Base-by-base conservation (phyloP, 768 basidiomycete species). In the Tylopilus subfusipes region DNA sequence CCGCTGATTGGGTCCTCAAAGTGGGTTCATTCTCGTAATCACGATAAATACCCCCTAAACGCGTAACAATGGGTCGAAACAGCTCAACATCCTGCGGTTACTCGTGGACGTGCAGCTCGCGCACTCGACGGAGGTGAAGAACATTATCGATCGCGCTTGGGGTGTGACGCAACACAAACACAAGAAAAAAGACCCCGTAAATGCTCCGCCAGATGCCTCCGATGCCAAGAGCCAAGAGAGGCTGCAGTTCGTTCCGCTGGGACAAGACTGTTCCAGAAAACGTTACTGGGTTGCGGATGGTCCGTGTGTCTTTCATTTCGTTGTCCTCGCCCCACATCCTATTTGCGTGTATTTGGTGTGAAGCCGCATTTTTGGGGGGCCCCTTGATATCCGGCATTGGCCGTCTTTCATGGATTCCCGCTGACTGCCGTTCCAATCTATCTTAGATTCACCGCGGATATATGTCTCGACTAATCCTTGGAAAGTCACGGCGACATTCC, bases 281-380 rank as follows among this genome's bases (percentile, higher is more conserved):
- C 87, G 92, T 48, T 94, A 84, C 72, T 94, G 92, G 92, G 72
- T 87, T 60, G 81, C 81, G 68, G 92, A 93, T 83, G 88, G 91
- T 94, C 77, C 79, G 91, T 90, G 68, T 74, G 68, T 74, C 59
- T 58, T 67, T 70, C 61, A 70, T 70, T 65, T 70, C 63, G 46
- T 61, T 52, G 60, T 68, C 59, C 57, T 63, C 48, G 70, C 65
- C 54, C 65, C 64, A 59, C 62, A 56, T 63, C 69, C 43, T 87
- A 83, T 88, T 89, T 89, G 83, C 73, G 74, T 78, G 73, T 88
- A 83, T 88, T 89, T 89, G 78, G 71, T 74, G 71, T 73, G 72
- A 72, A 72, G 72, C 68, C 68, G 68, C 72, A 72, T 71, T 72
- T 75, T 76, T 73, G 71, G 75, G 73, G 70, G 69, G n/a, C n/a